Evolutionary conservation across 345 rosid species (phyloP).

Genomic region (Geranium brycei): DNA sequence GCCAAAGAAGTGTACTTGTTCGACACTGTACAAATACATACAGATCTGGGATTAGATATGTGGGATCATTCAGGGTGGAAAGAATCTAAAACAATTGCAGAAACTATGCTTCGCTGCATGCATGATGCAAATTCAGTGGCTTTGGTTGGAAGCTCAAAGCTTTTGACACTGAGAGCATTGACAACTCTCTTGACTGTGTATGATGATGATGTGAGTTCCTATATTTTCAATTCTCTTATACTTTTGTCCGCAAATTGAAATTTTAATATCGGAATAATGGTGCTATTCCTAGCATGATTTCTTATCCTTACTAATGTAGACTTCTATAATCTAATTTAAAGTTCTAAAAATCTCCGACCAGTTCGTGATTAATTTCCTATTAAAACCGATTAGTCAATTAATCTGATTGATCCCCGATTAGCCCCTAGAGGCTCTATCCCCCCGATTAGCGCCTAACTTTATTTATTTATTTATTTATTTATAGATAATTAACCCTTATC

Average conservation of each 20-base stretch:
- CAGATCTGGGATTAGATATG: constrained; percentile 46
- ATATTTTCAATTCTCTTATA: constrained; percentile 7
- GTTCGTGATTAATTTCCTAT: too few relatives aligned
- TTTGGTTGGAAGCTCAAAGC: constrained; percentile 51
- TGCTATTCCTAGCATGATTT: neutral
- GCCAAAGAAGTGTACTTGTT: constrained; percentile 27
- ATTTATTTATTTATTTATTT: too few relatives aligned
- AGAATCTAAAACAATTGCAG: constrained; percentile 44
- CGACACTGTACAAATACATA: constrained; percentile 32
- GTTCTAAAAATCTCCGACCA: too few relatives aligned
- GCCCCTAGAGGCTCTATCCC: too few relatives aligned
- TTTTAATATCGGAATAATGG: neutral
- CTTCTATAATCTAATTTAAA: too few relatives aligned
- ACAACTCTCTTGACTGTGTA: constrained; percentile 41
- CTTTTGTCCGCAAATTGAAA: constrained; percentile 2
- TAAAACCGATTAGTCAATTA: too few relatives aligned
- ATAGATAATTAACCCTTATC: too few relatives aligned
- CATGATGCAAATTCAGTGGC: constrained; percentile 51
- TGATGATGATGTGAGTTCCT: constrained; percentile 53
- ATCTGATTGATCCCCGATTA: too few relatives aligned
- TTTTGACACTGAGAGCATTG: constrained; percentile 51
- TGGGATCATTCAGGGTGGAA: constrained; percentile 86
- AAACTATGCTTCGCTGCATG: constrained; percentile 52
- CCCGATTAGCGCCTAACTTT: too few relatives aligned
- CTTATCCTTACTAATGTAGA: too few relatives aligned